Conservation (phyloP, 768 basidiomycete genomes). For the Thelephora ganbajun region DNA sequence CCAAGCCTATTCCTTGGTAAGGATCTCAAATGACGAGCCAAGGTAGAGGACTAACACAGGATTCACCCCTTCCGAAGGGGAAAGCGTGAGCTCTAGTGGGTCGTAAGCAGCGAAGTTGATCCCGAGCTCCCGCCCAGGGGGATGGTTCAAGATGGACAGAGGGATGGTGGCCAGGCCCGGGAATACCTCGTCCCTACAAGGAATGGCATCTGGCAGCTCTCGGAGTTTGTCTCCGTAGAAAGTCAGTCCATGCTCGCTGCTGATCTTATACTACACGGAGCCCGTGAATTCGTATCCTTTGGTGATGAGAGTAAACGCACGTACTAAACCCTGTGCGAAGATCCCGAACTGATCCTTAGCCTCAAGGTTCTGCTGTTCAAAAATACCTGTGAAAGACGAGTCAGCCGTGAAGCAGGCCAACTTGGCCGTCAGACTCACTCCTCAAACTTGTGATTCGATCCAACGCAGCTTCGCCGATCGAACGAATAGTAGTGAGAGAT, state of each 20-base stretch:
- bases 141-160: background rate
- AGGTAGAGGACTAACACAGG: background rate
- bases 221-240: background rate
- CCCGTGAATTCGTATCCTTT: background rate
- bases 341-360: constrained; percentile 8
- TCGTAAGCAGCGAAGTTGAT: background rate
- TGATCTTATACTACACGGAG: constrained; percentile 3
- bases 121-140: background rate
- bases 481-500: constrained; percentile 9
- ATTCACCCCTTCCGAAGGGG: background rate
- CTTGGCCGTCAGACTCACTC: background rate
- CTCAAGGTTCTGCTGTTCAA: constrained; percentile 10
- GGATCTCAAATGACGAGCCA: background rate
- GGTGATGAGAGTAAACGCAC: background rate
- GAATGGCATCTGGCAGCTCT: background rate
- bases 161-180: background rate
- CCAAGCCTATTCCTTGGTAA: background rate
- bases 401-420: background rate
- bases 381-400: constrained; percentile 5
- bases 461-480: constrained; percentile 9
- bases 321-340: constrained; percentile 12
- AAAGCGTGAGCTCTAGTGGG: background rate
- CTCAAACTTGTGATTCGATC: constrained; percentile 1
- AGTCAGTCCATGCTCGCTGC: background rate
- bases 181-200: background rate